A percentile compares a stretch with the other conserved stretches of the same genome.
phyloP scores from a whole-genome alignment of 768 basidiomycete genomes.

The Exidia glandulosa region DNA sequence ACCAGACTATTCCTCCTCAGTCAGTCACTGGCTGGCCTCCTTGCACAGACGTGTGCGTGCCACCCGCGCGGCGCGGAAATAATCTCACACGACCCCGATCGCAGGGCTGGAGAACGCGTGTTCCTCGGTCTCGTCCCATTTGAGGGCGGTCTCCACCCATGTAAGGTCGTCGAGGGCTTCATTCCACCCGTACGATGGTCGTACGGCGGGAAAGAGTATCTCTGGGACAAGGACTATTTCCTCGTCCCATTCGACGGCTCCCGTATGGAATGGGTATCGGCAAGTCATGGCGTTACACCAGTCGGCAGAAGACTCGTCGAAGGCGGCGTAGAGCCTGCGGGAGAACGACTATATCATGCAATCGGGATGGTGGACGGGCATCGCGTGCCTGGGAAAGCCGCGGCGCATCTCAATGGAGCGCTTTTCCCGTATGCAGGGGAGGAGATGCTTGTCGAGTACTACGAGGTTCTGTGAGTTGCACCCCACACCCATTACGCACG shows the following conservation, averaged over 20 bases:
- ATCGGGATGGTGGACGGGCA: conserved; percentile 39
- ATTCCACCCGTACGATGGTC: conserved; percentile 13
- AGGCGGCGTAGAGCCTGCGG: conserved; percentile 66
- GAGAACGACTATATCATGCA: conserved; percentile 58
- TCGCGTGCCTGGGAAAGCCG: conserved; percentile 61
- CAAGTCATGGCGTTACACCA: conserved; percentile 51
- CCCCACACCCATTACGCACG: neutral
- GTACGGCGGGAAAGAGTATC: conserved; percentile 49
- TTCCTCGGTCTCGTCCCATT: neutral
- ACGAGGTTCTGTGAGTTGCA: conserved; percentile 32
- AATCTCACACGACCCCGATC: neutral
- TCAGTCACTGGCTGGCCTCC: neutral
- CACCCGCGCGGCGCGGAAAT: neutral
- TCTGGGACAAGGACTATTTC: conserved; percentile 59
- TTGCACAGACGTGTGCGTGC: neutral
- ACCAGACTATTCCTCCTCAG: neutral
- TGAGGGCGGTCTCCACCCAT: neutral
- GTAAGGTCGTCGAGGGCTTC: neutral
- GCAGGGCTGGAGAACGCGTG: neutral
- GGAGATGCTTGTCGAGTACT: conserved; percentile 30
- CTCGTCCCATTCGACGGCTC: conserved; percentile 55
- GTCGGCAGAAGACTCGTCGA: conserved; percentile 47
- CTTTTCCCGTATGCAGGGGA: conserved; percentile 27
- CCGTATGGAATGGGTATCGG: conserved; percentile 66
- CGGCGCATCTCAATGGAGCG: conserved; percentile 47